Evolutionary conservation across 768 basidiomycete species (phyloP), one percentile per base, ranked within the genome.

Genomic region (Mycena indigotica): DNA sequence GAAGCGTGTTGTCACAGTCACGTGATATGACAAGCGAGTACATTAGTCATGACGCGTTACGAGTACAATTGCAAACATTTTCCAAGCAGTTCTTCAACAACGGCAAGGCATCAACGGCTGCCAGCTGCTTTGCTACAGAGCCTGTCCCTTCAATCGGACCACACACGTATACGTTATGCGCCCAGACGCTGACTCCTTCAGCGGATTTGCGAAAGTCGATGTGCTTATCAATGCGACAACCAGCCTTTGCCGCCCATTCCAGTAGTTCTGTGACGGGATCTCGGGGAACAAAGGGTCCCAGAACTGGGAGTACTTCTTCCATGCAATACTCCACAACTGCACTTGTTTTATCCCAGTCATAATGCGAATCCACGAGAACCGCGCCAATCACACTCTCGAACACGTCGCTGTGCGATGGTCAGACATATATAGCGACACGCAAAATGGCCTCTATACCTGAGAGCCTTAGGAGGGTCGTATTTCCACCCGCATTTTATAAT

Each of bases 381-480:
- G 91, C 93, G 1, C 92, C 94, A 29, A 94, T 75, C 4, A 95
- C 73, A 52, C 92, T 89, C 72, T 96, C 94, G 52, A 95, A 79
- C 3, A 93, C 82, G 66, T 96, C 94, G 55, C 89, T 88, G 28
- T 93, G 40, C 30, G 5, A 39, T 3, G 32, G 3, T 29, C 45
- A 19, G 38, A 32, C 38, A 32, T 21, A 28, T 4, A 15, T 30
- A 21, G 5, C 5, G 13, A 10, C 32, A 26, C 12, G 17, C 17
- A 6, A 28, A 40, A 19, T 17, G 17, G 21, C 3, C 29, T 24
- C 32, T 4, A 51, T n/a, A 53, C 61, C 61, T 63, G 40, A 63
- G 73, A 5, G 83, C 87, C 71, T 96, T 96, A 0, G 94, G 93
- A 8, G 93, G 91, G 64, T 93, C 88, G 60, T 86, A 88, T 64